A percentile compares a stretch with the other conserved stretches of the same genome.
phyloP scores from a whole-genome alignment of 83 land plant genomes.

The Diphasiastrum complanatum region DNA sequence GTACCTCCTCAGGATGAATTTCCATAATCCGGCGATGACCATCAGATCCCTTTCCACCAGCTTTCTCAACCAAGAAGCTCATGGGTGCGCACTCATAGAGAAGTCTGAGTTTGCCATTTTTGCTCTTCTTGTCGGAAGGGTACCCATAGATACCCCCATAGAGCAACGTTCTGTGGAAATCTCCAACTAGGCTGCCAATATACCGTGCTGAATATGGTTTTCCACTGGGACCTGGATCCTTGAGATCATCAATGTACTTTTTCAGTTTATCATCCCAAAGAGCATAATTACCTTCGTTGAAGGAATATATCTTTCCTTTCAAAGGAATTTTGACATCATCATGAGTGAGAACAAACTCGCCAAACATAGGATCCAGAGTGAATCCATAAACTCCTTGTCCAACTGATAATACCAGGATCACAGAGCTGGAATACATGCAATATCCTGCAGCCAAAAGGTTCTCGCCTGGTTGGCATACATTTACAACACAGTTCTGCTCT shows the following conservation, averaged over 20 bases:
- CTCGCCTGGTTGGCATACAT: conserved; percentile 89
- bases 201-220: conserved; percentile 91
- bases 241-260: conserved; percentile 72
- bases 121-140: conserved; percentile 47
- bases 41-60: conserved; percentile 87
- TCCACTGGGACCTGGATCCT: conserved; percentile 66
- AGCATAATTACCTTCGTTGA: conserved; percentile 94
- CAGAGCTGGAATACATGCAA: conserved; percentile 96
- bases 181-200: conserved; percentile 95
- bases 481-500: conserved; percentile 64
- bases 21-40: conserved; percentile 63
- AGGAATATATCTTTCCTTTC: conserved; percentile 71
- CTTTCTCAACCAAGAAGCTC: conserved; percentile 85
- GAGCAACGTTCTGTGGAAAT: conserved; percentile 54
- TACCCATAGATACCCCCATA: conserved; percentile 61
- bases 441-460: conserved; percentile 85
- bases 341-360: conserved; percentile 89
- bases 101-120: conserved; percentile 67
- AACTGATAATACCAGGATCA: conserved; percentile 67
- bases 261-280: conserved; percentile 89
- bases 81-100: conserved; percentile 97
- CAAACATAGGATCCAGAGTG: conserved; percentile 86
- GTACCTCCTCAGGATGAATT: conserved; percentile 60
- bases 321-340: conserved; percentile 68
- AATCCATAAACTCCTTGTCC: conserved; percentile 79